These are phyloP conservation scores for Hypoxylon sp. DNA, from an alignment of 2,329 filamentous ascomycete species.

Conservation along the genomic window DNA sequence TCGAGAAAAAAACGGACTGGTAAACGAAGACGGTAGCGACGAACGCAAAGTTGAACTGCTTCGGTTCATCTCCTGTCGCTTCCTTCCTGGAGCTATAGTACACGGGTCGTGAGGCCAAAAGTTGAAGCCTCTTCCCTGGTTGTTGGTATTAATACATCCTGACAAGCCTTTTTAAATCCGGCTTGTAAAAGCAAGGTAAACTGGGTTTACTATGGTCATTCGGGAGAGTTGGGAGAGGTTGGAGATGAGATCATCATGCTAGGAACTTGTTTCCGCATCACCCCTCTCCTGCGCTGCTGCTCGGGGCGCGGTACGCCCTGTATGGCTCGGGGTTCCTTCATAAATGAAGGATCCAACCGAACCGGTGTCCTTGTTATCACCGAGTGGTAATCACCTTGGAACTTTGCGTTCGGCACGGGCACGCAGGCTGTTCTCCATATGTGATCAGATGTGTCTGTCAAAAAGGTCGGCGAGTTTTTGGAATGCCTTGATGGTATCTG, in stretches of 20 bases:
- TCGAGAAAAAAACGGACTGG: slow-evolving; percentile 8
- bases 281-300: slow-evolving; percentile 57
- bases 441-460: slow-evolving; percentile 78
- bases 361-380: slow-evolving; percentile 75
- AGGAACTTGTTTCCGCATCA: slow-evolving; percentile 65
- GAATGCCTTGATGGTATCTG: slow-evolving; percentile 47
- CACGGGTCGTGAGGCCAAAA: slow-evolving; percentile 17
- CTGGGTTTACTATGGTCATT: slow-evolving; percentile 17
- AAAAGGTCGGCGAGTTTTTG: slow-evolving; percentile 66
- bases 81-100: slow-evolving; percentile 34
- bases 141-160: slow-evolving; percentile 38
- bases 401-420: slow-evolving; percentile 67
- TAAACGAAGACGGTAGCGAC: no score
- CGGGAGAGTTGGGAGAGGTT: slow-evolving; percentile 40
- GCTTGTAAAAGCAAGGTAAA: slow-evolving; percentile 11
- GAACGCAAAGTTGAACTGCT: slow-evolving; percentile 8
- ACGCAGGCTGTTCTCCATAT: slow-evolving; percentile 77
- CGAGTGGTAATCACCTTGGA: slow-evolving; percentile 68
- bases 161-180: slow-evolving; percentile 6
- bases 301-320: slow-evolving; percentile 80
- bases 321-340: slow-evolving; percentile 91
- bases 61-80: slow-evolving; percentile 4
- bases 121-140: background rate
- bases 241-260: slow-evolving; percentile 47
- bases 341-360: slow-evolving; percentile 83